Evolutionary conservation across 179 eudicot genomes (phyloP), one percentile per base, ranked within the genome.

Genomic region (Amaranthus tricolor): DNA sequence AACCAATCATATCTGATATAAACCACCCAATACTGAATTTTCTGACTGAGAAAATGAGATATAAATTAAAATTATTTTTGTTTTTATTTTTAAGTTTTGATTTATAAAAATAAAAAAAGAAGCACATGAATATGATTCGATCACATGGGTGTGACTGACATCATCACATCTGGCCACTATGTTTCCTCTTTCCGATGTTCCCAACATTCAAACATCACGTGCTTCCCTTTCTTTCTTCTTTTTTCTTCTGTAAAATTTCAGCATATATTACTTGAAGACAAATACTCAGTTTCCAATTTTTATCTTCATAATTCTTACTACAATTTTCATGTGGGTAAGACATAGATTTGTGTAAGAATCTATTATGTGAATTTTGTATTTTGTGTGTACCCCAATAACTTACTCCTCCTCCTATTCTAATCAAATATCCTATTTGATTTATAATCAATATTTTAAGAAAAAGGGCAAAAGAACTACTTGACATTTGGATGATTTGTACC

Each of bases 131-230:
- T 58, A 84, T 81, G 82, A 81, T 84, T 62, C 80, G 76, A 57
- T 78, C 84, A 85, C 84, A 85, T 82, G 68, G 75, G 62, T 10
- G 60, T 6, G 13, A 74, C 82, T 83, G 82, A 80, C 85, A 85
- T 78, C 84, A 80, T 78, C 82, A 83, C 80, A 83, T 80, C 81
- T 80, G 79, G 81, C 83, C 83, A 83, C 84, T 71, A 85, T 76
- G 63, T 62, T 76, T 58, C 77, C 86, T 61, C 86, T 84, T 84
- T 78, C 65, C 81, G 48, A 80, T 86, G 87, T 78, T 77, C 82
- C 87, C 78, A 86, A 78, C 80, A 84, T 78, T 83, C 86, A 84
- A 84, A 86, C 87, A 82, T 80, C 87, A 84, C 89, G 84, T 84
- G 87, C 70, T 56, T 72, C 47, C 51, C 62, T 11, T 50, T 68